Evolutionary conservation across 179 eudicot genomes (phyloP).

Genomic region (Beta macrorhiza): DNA sequence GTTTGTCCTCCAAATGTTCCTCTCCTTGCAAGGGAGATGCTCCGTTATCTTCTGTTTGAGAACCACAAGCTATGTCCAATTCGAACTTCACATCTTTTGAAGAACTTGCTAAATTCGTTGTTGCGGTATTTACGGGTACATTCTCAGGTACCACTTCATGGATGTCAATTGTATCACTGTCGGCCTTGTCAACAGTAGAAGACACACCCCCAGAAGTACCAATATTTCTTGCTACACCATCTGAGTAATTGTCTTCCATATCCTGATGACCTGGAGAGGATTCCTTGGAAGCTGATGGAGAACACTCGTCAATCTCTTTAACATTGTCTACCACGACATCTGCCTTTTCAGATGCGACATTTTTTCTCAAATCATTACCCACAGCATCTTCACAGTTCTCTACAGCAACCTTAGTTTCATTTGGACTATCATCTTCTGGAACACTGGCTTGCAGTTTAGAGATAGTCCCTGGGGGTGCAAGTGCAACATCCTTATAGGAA

Average conservation of each 20-base stretch:
- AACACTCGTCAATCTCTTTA: slow-evolving; percentile 39
- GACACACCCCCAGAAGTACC: slow-evolving; percentile 26
- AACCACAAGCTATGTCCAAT: slow-evolving; percentile 28
- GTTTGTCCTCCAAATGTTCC: slow-evolving; percentile 43
- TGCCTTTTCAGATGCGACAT: slow-evolving; percentile 19
- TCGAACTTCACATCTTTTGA: slow-evolving; percentile 31
- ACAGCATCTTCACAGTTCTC: slow-evolving; percentile 35
- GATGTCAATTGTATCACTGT: slow-evolving; percentile 45
- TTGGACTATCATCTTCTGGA: slow-evolving; percentile 36
- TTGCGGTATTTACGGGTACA: slow-evolving; percentile 26
- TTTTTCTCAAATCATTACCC: slow-evolving; percentile 25
- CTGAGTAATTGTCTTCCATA: slow-evolving; percentile 37
- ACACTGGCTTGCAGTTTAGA: slow-evolving; percentile 56
- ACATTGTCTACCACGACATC: slow-evolving; percentile 36
- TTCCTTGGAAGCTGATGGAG: slow-evolving; percentile 29
- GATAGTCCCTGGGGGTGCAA: slow-evolving; percentile 95
- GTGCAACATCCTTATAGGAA: slow-evolving; percentile 96
- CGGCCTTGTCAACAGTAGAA: slow-evolving; percentile 25
- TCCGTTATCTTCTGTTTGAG: slow-evolving; percentile 30
- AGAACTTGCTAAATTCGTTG: slow-evolving; percentile 33
- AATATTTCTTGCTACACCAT: slow-evolving; percentile 29
- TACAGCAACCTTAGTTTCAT: slow-evolving; percentile 29
- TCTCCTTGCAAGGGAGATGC: slow-evolving; percentile 32
- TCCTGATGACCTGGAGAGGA: slow-evolving; percentile 31
- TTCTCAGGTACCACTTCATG: slow-evolving; percentile 47